Base-by-base conservation (phyloP, 495 filamentous ascomycete species). In the Elaphomyces granulatus region DNA sequence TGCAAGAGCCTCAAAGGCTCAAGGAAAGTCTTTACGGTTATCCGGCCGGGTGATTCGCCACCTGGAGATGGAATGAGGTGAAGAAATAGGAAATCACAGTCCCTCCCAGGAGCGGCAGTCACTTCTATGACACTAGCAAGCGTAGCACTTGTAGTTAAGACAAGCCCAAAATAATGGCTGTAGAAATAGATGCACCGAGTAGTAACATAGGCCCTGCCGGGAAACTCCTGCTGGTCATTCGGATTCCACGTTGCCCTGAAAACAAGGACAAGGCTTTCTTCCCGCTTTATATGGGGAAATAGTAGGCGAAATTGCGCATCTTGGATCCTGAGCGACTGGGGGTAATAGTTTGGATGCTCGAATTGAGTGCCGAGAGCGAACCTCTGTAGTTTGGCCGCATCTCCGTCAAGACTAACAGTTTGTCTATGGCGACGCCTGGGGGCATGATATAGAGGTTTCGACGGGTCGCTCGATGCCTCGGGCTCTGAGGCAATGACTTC, bases 31-130 rank as follows among this genome's bases (percentile, higher is more conserved):
- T 93, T 94, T 40, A 98, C 72, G 0, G 81, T 83, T 38, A 95
- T 72, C 32, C 83, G 68, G 2, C 79, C 75, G 18, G 76, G 78
- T 2, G 70, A 75, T 28, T 71, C 72, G 31, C 72, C 67, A 23
- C 77, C 71, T n/a, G 68, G 59, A 2, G 57, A 50, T 31, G 75
- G 68, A 41, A 79, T 78, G 7, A 92, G 64, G 51, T 96, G 90
- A 34, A 96, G 60, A 58, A 83, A 95, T 15, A 98, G 71, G 54
- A 87, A 92, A 56, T 98, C 90, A 53, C 83, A 94, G 44, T 96
- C 87, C 47, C 78, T 74, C 23, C 88, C 92, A 17, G 82, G 76
- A 8, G 87, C 85, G 31, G 84, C 82, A 15, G 87, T 95, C 34
- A 96, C 83, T 54, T 95, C 90, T 28, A 71, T 71, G 43, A 96